These are phyloP conservation scores for Penicillium fuscoglaucum DNA, from an alignment of 2,329 filamentous ascomycete species.

Conservation along the genomic window DNA sequence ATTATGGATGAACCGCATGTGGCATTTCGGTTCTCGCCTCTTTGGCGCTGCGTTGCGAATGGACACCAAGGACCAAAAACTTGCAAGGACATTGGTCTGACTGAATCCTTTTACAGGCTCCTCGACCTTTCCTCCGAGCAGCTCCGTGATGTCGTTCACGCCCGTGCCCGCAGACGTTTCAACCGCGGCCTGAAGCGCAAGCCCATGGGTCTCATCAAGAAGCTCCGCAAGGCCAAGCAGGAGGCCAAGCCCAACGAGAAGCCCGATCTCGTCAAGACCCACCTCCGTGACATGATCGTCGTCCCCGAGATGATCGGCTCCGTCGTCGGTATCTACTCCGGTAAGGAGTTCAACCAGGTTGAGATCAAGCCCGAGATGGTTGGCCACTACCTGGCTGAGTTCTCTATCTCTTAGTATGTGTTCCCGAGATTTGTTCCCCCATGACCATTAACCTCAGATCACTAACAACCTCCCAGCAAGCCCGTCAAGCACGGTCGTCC, in stretches of 20 bases:
- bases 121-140: slow-evolving; percentile 98
- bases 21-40: slow-evolving; percentile 8
- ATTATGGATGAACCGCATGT: not conserved
- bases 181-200: slow-evolving; percentile 99
- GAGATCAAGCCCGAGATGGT: slow-evolving; percentile 99
- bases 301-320: slow-evolving; percentile 99
- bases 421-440: not conserved
- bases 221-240: slow-evolving; percentile 99
- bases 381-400: slow-evolving; percentile 98
- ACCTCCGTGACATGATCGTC: slow-evolving; percentile 99
- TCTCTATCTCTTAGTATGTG: slow-evolving; percentile 99
- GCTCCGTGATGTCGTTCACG: slow-evolving; percentile 99
- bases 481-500: slow-evolving; percentile 99
- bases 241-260: slow-evolving; percentile 99
- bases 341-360: slow-evolving; percentile 99
- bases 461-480: slow-evolving; percentile 71
- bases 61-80: not conserved
- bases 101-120: slow-evolving; percentile 63
- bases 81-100: slow-evolving; percentile 22
- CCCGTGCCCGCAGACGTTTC: slow-evolving; percentile 96
- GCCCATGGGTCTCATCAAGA: slow-evolving; percentile 99
- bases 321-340: slow-evolving; percentile 98
- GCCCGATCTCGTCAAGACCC: slow-evolving; percentile 98
- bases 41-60: slow-evolving; percentile 4
- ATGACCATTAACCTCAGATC: not conserved